Base-by-base conservation (phyloP, 78 protist species). In the Dictyostelium discoideum region DNA sequence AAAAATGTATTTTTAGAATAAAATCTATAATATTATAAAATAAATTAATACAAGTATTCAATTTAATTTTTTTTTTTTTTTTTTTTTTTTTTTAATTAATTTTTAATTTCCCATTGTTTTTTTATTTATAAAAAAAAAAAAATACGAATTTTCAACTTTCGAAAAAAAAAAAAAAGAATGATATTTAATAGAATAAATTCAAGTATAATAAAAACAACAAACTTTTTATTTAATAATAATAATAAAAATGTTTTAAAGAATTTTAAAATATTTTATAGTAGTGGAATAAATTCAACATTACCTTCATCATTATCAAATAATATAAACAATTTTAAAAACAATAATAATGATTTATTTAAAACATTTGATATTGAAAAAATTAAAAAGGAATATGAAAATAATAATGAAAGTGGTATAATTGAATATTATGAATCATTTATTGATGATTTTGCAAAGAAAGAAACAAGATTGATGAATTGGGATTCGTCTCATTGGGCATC, bases 401-500 rank as follows among this genome's bases (percentile, higher is more conserved):
- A 39, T n/a, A 46, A 46, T 44, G 93, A 87, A 60, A 8, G 18
- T 29, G 11, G 10, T 16, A 39, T 87, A 8, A 5, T 87, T 4
- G n/a, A 32, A 11, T 18, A 54, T 26, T 89, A 89, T 63, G 80
- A 89, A 69, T 20, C 63, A 18, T 44, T 26, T 24, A 67, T 81
- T 5, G 86, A 89, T 48, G 65, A 54, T 40, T 8, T 89, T 24
- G 73, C 94, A 60, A 78, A 44, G 22, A 81, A 89, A n/a, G 81
- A 89, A 54, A 89, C 94, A 24, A 78, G 83, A 73, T 20, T 78
- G 48, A 89, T 89, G 94, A 10, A 42, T 22, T 89, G 94, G 94
- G 82, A 89, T 89, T 14, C 50, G 3, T 46, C 74, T 11, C 94
- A 89, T 89, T 89, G 94, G 94, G 86, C 94, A 67, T 7, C 87